Evolutionary conservation across 257 asterid genomes (phyloP).

Genomic region (Vinca minor): DNA sequence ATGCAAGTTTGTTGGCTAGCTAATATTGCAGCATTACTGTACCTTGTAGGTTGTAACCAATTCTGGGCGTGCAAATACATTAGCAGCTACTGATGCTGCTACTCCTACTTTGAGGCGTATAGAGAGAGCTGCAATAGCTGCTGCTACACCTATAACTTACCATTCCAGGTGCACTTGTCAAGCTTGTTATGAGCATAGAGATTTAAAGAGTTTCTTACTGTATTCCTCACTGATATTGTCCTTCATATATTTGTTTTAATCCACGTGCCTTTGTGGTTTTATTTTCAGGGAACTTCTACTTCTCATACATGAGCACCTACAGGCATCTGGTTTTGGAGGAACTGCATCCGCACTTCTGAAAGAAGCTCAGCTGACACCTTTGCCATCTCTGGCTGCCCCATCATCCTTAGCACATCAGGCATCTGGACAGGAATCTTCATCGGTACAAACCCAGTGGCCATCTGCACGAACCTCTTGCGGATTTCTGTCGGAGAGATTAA

Average conservation of each 20-base stretch:
- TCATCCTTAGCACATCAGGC: constrained; percentile 71
- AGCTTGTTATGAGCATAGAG: constrained; percentile 8
- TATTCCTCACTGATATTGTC: background rate
- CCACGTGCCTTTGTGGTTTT: constrained; percentile 8
- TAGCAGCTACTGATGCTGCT: constrained; percentile 97
- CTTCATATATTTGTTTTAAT: constrained; percentile 10
- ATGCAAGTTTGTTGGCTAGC: background rate
- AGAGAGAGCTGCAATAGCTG: constrained; percentile 98
- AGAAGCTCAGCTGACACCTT: constrained; percentile 87
- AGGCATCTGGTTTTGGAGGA: constrained; percentile 73
- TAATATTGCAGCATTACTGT: background rate
- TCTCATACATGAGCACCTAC: constrained; percentile 89
- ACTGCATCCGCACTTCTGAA: constrained; percentile 67
- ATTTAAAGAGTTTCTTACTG: background rate
- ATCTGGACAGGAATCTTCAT: constrained; percentile 55
- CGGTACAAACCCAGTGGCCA: constrained; percentile 84
- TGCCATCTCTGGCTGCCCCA: constrained; percentile 84
- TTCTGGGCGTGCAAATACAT: constrained; percentile 95
- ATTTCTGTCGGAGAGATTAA: constrained; percentile 59
- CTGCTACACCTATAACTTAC: constrained; percentile 96
- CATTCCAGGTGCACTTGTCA: constrained; percentile 62
- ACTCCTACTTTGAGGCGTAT: constrained; percentile 95
- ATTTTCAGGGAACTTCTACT: constrained; percentile 80
- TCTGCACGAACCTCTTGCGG: constrained; percentile 65
- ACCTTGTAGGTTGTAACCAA: constrained; percentile 73